phyloP scores from a whole-genome alignment of 805 yeast genomes.

The Saccharomycopsis synnaedendra region DNA sequence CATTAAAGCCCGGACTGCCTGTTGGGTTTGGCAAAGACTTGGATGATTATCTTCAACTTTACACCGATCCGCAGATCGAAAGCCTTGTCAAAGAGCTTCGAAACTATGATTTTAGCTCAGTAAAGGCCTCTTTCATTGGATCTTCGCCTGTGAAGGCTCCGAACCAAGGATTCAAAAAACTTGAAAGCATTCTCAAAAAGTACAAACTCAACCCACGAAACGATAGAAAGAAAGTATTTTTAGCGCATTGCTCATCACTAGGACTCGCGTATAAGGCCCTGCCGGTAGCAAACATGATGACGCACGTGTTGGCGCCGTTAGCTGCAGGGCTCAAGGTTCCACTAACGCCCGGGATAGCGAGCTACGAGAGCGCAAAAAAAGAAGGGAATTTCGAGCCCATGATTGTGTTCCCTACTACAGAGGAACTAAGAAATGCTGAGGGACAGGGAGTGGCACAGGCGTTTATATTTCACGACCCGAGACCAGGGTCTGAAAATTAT shows the following conservation, averaged over 20 bases:
- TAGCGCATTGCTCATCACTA: constrained; percentile 31
- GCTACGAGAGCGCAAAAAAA: not conserved
- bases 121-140: constrained; percentile 30
- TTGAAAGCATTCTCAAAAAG: constrained; percentile 24
- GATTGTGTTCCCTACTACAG: constrained; percentile 12
- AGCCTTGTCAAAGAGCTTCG: constrained; percentile 18
- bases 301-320: constrained; percentile 32
- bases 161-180: constrained; percentile 19
- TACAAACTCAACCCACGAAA: constrained; percentile 19
- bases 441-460: constrained; percentile 3
- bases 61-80: constrained; percentile 19
- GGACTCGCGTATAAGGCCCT: constrained; percentile 23
- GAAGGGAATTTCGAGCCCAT: constrained; percentile 5
- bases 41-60: constrained; percentile 22
- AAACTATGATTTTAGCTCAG: constrained; percentile 24
- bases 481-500: constrained; percentile 2
- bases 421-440: constrained; percentile 2
- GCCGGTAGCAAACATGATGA: constrained; percentile 23
- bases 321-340: constrained; percentile 18
- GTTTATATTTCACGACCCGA: constrained; percentile 3
- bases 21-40: constrained; percentile 24
- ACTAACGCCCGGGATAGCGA: constrained; percentile 8
- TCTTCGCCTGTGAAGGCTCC: constrained; percentile 25
- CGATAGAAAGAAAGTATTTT: constrained; percentile 13
- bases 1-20: not conserved